phyloP scores from a whole-genome alignment of 805 yeast genomes.

The Yamadazyma scolyti region DNA sequence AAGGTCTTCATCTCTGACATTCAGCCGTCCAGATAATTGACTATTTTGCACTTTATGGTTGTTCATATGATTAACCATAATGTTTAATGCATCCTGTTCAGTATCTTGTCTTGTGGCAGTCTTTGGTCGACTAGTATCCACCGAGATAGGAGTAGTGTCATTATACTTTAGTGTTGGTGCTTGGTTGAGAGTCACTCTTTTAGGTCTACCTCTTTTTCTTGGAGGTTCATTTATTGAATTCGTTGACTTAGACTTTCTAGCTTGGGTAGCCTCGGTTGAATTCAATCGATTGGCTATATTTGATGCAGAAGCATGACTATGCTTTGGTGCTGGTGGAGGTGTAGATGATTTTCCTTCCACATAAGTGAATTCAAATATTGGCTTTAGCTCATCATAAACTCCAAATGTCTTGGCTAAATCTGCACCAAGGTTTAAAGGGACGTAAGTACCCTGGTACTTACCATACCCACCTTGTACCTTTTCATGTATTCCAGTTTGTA shows the following conservation, averaged over 20 bases:
- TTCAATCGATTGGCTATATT: constrained; percentile 33
- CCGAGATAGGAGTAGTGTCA: constrained; percentile 32
- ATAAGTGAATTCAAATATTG: constrained; percentile 60
- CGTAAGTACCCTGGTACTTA: constrained; percentile 54
- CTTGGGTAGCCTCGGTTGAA: constrained; percentile 10
- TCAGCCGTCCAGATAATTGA: too few relatives aligned
- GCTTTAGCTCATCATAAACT: constrained; percentile 52
- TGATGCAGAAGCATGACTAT: constrained; percentile 43
- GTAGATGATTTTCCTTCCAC: constrained; percentile 37
- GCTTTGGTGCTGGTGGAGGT: constrained; percentile 49
- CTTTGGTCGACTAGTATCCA: constrained; percentile 23
- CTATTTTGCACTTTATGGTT: constrained; percentile 1
- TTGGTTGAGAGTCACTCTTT: constrained; percentile 21
- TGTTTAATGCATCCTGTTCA: constrained; percentile 35
- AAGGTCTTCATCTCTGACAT: constrained; percentile 33
- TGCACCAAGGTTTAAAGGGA: constrained; percentile 38
- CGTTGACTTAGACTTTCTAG: constrained; percentile 18
- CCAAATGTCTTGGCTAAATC: constrained; percentile 37
- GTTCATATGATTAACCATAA: constrained; percentile 27
- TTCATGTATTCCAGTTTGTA: constrained; percentile 61
- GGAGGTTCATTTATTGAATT: constrained; percentile 27
- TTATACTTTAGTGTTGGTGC: constrained; percentile 27
- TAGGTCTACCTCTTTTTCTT: constrained; percentile 36
- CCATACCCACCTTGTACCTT: constrained; percentile 74
- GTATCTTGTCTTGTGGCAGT: constrained; percentile 37